phyloP scores from a whole-genome alignment of 2,329 filamentous ascomycete species.

The Talaromyces sp. region DNA sequence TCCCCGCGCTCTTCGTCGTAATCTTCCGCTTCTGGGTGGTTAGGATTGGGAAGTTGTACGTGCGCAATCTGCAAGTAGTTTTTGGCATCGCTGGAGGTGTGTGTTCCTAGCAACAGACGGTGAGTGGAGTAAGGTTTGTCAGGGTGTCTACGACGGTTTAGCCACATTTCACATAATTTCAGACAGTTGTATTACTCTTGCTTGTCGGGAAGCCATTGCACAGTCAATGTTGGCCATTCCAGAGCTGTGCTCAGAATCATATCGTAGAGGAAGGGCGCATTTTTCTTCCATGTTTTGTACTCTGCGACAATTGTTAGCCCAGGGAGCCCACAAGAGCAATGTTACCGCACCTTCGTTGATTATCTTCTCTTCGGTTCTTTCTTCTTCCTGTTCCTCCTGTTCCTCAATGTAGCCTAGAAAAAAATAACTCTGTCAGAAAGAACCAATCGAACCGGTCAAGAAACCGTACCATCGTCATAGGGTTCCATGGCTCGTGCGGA shows the following conservation, averaged over 20 bases:
- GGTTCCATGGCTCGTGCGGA: conserved; percentile 22
- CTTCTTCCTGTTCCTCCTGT: conserved; percentile 56
- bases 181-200: conserved; percentile 54
- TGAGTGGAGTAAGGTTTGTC: conserved; percentile 85
- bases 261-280: conserved; percentile 95
- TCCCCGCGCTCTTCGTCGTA: conserved; percentile 91
- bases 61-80: conserved; percentile 96
- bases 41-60: conserved; percentile 81
- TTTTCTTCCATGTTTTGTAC: conserved; percentile 99
- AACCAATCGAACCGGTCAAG: not conserved
- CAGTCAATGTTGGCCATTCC: conserved; percentile 95
- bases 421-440: conserved; percentile 16
- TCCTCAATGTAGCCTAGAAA: conserved; percentile 28
- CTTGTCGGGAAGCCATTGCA: conserved; percentile 96
- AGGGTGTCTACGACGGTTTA: conserved; percentile 49
- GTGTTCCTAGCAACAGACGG: conserved; percentile 85
- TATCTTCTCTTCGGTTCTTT: conserved; percentile 74
- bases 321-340: not conserved
- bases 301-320: conserved; percentile 47
- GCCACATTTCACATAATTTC: not conserved
- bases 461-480: conserved; percentile 27
- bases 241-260: conserved; percentile 93
- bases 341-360: conserved; percentile 72
- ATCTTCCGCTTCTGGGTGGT: conserved; percentile 65
- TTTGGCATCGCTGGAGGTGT: conserved; percentile 76